Base-by-base conservation (phyloP, 331 rosid species). In the Acacia pycnantha region DNA sequence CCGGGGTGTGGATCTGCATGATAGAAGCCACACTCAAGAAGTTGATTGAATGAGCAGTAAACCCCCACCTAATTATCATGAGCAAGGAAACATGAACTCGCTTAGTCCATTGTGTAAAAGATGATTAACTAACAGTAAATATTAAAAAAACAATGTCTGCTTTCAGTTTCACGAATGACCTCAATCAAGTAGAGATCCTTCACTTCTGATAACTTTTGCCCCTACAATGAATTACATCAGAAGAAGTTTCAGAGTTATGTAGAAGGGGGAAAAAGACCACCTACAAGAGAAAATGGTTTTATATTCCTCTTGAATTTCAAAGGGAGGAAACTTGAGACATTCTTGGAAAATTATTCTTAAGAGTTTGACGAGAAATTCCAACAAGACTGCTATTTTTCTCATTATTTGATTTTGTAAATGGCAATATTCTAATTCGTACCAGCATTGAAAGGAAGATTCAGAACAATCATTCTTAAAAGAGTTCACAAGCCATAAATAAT, bases 1-100 rank as follows among this genome's bases (percentile, higher is more conserved):
- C 98, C 98, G 51, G 98, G 98, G 92, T 95, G 98, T 79, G 98
- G 98, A 87, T 95, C 98, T 69, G 98, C 98, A 77, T 95, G 98
- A 87, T 95, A 95, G 91, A 95, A 95, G 35, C 98, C 98, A 89
- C 74, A 88, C 88, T 95, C 98, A 82, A 95, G 92, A 84, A 93
- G 96, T 91, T 95, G 97, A 88, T 93, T 93, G 91, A 95, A 95
- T 51, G 98, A 95, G 91, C 98, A 93, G 83, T 92, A 95, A 44
- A 94, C 97, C 79, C 98, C 98, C 24, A 93, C 97, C 98, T 95
- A 86, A 88, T 81, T 81, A 70, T 75, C 80, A 89, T 41, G 58
- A 81, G 67, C 69, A 84, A 92, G 67, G 77, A 92, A 85, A 16
- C 78, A 11, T 81, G 48, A 82, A 58, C 78, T 59, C 62, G 74